A percentile compares a stretch with the other conserved stretches of the same genome.
Conservation (phyloP, 805 yeast genomes). For the Millerago galiae region DNA sequence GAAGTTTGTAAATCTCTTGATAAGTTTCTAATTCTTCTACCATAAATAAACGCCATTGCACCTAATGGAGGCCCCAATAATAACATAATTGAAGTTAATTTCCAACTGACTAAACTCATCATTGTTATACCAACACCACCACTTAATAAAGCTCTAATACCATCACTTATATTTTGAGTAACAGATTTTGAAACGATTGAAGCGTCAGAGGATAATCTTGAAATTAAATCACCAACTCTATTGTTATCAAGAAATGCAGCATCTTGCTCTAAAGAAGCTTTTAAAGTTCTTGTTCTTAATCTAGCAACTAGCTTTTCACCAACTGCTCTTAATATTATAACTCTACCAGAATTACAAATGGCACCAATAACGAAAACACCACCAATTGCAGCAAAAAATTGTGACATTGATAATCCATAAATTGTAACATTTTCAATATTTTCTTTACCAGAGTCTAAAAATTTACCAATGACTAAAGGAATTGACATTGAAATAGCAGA, state of each 20-base stretch:
- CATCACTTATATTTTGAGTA: constrained; percentile 87
- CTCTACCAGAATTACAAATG: constrained; percentile 72
- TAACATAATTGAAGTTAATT: constrained; percentile 76
- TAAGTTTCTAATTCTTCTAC: constrained; percentile 65
- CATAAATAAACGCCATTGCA: constrained; percentile 74
- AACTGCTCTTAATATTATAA: constrained; percentile 64
- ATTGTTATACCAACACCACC: constrained; percentile 83
- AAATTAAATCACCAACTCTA: constrained; percentile 86
- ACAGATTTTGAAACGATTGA: constrained; percentile 80
- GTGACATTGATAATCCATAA: constrained; percentile 54
- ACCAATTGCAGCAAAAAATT: constrained; percentile 58
- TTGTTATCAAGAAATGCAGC: constrained; percentile 85
- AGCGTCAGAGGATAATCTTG: constrained; percentile 83
- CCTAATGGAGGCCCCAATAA: constrained; percentile 79
- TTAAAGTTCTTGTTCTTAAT: constrained; percentile 68
- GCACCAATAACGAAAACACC: constrained; percentile 69
- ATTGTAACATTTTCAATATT: constrained; percentile 28
- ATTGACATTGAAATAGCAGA: constrained; percentile 77
- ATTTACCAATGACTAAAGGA: constrained; percentile 80
- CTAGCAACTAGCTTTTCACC: constrained; percentile 89
- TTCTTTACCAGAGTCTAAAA: constrained; percentile 50
- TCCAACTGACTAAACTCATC: constrained; percentile 85
- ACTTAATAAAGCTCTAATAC: constrained; percentile 75
- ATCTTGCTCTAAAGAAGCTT: constrained; percentile 76
- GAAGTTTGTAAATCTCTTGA: constrained; percentile 77